Evolutionary conservation across 371 early-diverging fungal species (phyloP).

Genomic region (Apophysomyces variabilis): DNA sequence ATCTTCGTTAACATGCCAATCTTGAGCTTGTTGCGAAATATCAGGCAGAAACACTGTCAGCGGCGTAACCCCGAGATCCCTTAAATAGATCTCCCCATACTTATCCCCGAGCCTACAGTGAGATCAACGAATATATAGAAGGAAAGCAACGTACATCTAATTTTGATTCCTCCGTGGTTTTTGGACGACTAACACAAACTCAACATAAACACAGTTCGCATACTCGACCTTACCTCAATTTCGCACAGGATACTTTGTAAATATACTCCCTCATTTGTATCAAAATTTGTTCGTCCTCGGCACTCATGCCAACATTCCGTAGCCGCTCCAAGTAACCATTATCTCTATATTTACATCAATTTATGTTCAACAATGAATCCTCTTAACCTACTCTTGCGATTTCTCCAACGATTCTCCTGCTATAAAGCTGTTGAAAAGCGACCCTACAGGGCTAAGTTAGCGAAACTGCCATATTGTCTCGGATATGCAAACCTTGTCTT

Average conservation of each 20-base stretch:
- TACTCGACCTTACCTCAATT: conserved; percentile 42
- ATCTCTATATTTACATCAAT: conserved; percentile 43
- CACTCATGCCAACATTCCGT: conserved; percentile 75
- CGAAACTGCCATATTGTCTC: not conserved
- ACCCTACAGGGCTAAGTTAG: conserved; percentile 21
- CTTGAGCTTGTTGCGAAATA: conserved; percentile 28
- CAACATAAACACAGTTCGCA: not conserved
- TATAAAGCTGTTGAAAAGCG: conserved; percentile 26
- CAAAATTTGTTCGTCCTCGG: conserved; percentile 79
- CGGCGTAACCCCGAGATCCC: conserved; percentile 70
- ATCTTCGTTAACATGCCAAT: conserved; percentile 3
- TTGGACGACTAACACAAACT: conserved; percentile 33
- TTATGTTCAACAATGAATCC: not conserved
- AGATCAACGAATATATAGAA: not conserved
- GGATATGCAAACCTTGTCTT: conserved; percentile 22
- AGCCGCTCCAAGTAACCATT: conserved; percentile 60
- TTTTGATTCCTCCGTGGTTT: conserved; percentile 26
- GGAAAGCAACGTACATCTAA: conserved; percentile 17
- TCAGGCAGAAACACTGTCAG: conserved; percentile 74
- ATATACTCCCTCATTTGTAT: conserved; percentile 77
- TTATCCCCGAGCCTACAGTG: conserved; percentile 4
- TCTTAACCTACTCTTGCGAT: conserved; percentile 55
- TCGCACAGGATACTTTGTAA: conserved; percentile 69
- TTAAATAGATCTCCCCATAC: conserved; percentile 59
- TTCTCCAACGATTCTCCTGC: conserved; percentile 27